phyloP scores from a whole-genome alignment of 192 early-diverging fungal genomes.

The Phycomyces blakesleeanus region DNA sequence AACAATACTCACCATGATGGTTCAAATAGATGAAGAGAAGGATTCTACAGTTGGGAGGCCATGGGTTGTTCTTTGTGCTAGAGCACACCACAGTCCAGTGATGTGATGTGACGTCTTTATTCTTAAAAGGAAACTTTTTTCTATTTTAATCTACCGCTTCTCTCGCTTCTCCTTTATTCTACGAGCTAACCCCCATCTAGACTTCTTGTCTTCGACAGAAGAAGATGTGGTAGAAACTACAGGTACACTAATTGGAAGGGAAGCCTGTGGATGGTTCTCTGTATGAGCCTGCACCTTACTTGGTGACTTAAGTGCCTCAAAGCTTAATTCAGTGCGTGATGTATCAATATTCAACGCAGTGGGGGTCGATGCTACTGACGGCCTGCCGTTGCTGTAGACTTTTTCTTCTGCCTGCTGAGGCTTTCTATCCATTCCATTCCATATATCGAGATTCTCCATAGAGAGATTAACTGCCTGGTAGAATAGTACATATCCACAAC shows the following conservation, averaged over 20 bases:
- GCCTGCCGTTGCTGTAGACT: not conserved
- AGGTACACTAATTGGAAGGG: not conserved
- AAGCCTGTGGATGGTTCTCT: not conserved
- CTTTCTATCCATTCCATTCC: conserved; percentile 1
- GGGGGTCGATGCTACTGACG: not conserved
- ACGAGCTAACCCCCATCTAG: conserved; percentile 13
- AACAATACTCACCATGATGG: conserved; percentile 29
- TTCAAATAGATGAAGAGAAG: conserved; percentile 28
- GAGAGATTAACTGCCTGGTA: conserved; percentile 56
- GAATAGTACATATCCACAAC: conserved; percentile 79
- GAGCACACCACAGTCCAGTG: not conserved
- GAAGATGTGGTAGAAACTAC: not conserved
- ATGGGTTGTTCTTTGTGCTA: not conserved
- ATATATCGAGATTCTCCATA: conserved; percentile 24
- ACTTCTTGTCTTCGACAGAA: conserved; percentile 14
- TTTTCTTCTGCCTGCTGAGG: not conserved
- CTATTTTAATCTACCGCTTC: conserved; percentile 6
- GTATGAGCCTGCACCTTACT: not conserved
- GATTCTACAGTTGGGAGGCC: conserved; percentile 3
- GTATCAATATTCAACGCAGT: not conserved
- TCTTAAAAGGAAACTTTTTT: not conserved
- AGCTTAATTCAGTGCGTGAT: no score
- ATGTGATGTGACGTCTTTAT: not conserved
- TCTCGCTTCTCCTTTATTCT: conserved; percentile 11
- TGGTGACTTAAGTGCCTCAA: not conserved